These are phyloP conservation scores for Delphinella strobiligena DNA, from an alignment of 2,329 filamentous ascomycete genomes.

Conservation along the genomic window DNA sequence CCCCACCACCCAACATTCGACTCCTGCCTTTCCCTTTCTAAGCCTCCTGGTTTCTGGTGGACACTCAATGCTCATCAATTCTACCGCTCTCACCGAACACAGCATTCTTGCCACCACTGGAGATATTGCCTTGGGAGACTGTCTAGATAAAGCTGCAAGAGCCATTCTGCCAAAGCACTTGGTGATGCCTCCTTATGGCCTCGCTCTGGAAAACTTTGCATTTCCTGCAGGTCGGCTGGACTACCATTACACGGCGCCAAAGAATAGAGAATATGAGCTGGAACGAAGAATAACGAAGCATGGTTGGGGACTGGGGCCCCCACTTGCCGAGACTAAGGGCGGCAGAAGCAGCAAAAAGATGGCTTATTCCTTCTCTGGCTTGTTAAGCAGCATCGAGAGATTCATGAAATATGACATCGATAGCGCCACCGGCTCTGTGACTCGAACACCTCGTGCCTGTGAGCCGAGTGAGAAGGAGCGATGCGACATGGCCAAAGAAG, in stretches of 20 bases:
- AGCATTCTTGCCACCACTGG: constrained; percentile 56
- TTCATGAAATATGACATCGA: constrained; percentile 30
- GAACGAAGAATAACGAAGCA: constrained; percentile 34
- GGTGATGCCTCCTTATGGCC: constrained; percentile 66
- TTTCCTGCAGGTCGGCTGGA: constrained; percentile 42
- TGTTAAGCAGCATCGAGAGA: constrained; percentile 53
- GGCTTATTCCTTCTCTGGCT: constrained; percentile 62
- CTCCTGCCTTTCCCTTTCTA: constrained; percentile 64
- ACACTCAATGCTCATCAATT: constrained; percentile 77
- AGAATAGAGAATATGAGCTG: constrained; percentile 47
- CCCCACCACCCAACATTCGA: neutral
- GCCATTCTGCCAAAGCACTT: constrained; percentile 54
- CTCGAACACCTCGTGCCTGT: constrained; percentile 19
- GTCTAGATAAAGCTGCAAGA: constrained; percentile 77
- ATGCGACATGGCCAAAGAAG: constrained; percentile 54
- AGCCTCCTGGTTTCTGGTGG: constrained; percentile 85
- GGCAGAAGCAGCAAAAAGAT: constrained; percentile 33
- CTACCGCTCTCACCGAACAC: constrained; percentile 55
- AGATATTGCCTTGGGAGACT: constrained; percentile 84
- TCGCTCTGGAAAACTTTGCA: constrained; percentile 66
- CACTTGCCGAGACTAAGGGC: constrained; percentile 45
- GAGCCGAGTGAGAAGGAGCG: constrained; percentile 48
- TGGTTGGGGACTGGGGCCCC: constrained; percentile 59
- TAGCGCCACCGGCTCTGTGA: constrained; percentile 18
- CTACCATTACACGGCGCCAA: constrained; percentile 49